These are phyloP conservation scores for Colletotrichum salicis DNA, from an alignment of 2,329 filamentous ascomycete genomes.

Conservation along the genomic window DNA sequence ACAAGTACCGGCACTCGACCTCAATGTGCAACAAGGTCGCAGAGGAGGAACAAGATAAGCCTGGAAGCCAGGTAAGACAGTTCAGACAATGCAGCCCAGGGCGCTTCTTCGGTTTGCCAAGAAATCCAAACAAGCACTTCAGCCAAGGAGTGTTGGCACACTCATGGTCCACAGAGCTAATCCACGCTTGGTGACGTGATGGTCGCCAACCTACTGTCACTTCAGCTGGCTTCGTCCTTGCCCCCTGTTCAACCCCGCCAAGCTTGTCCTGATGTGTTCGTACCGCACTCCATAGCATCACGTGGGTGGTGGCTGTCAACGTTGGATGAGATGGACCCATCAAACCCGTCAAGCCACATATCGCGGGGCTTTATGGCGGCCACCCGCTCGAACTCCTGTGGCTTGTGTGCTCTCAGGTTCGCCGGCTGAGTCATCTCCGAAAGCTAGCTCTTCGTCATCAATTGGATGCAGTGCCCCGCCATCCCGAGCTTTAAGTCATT, in stretches of 20 bases:
- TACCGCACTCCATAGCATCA: background rate
- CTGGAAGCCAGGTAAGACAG: background rate
- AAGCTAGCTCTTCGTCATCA: conserved; percentile 18
- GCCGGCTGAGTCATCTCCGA: conserved; percentile 33
- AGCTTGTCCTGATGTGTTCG: background rate
- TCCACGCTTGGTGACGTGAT: conserved; percentile 34
- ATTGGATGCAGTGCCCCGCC: conserved; percentile 4
- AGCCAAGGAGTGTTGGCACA: conserved; percentile 16
- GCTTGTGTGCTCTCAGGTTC: background rate
- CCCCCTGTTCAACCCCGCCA: conserved; percentile 15
- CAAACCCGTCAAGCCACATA: conserved; percentile 11
- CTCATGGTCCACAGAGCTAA: conserved; percentile 17
- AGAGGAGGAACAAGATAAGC: background rate
- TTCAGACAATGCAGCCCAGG: background rate
- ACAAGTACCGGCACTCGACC: background rate
- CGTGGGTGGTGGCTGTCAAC: too few species aligned
- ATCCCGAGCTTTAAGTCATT: conserved; percentile 20
- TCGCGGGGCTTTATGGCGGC: conserved; percentile 8
- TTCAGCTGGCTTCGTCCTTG: conserved; percentile 11
- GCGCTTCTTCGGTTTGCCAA: conserved; percentile 17
- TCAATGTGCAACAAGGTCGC: background rate
- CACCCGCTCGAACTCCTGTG: background rate
- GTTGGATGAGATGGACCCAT: background rate
- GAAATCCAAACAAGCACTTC: conserved; percentile 22
- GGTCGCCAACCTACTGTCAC: conserved; percentile 7